phyloP scores from a whole-genome alignment of 169 alveolate genomes.

The Haemoproteus tartakovskyi region DNA sequence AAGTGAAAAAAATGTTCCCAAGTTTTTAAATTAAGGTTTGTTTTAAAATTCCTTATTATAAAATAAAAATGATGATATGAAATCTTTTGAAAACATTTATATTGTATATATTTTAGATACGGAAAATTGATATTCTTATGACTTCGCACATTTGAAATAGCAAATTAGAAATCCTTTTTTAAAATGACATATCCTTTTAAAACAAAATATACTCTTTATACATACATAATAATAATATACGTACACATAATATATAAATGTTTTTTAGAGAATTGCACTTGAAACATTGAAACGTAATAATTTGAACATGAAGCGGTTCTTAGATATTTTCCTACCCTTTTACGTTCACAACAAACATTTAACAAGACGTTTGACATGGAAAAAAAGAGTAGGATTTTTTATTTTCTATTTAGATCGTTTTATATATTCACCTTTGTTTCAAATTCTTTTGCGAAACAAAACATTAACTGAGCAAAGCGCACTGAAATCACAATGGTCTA shows the following conservation, averaged over 20 bases:
- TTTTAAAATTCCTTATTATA: too few relatives aligned
- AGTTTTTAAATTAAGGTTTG: neutral
- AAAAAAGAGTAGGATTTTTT: conserved; percentile 26
- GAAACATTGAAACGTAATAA: too few relatives aligned
- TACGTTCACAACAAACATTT: conserved; percentile 24
- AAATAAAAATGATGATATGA: too few relatives aligned
- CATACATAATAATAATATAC: too few relatives aligned
- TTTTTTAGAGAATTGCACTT: too few relatives aligned
- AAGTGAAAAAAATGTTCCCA: neutral
- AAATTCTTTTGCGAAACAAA: conserved; percentile 3
- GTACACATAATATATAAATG: too few relatives aligned
- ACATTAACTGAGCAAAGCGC: conserved; percentile 22
- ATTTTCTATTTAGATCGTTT: conserved; percentile 56
- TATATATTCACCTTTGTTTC: conserved; percentile 44
- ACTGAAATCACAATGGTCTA: conserved; percentile 3
- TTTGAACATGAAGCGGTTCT: conserved; percentile 44
- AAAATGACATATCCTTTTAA: too few relatives aligned
- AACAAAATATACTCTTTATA: too few relatives aligned
- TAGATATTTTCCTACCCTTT: conserved; percentile 35
- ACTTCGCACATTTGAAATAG: too few relatives aligned
- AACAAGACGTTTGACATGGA: conserved; percentile 20
- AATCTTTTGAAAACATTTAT: neutral
- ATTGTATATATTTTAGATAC: neutral
- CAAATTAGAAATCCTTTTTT: too few relatives aligned
- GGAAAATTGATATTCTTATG: too few relatives aligned